phyloP scores from a whole-genome alignment of 305 asterid genomes.

The Fraxinus greggii region DNA sequence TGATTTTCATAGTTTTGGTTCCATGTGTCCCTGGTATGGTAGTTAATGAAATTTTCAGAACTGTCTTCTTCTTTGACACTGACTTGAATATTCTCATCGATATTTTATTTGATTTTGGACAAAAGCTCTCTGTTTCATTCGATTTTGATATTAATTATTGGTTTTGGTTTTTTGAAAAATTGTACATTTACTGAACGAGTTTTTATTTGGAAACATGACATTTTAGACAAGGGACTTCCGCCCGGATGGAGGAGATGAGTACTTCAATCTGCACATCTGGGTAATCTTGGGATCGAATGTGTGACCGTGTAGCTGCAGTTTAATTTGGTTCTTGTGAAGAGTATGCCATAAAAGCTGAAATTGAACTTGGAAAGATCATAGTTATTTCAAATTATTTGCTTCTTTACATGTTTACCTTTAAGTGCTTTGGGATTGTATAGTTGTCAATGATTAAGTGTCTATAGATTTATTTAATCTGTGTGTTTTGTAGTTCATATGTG shows the following conservation, averaged over 20 bases:
- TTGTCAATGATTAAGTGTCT: not conserved
- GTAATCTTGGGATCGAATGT: not conserved
- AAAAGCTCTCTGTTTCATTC: not conserved
- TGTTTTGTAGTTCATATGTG: not conserved
- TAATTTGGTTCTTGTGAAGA: not conserved
- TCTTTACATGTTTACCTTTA: not conserved
- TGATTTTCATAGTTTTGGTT: not conserved
- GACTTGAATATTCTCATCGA: no score
- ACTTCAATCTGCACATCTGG: not conserved
- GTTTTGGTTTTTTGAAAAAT: not conserved
- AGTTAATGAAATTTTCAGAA: not conserved
- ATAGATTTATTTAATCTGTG: not conserved
- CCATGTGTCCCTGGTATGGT: not conserved
- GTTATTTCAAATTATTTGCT: not conserved
- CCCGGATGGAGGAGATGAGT: not conserved
- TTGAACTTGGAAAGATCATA: not conserved
- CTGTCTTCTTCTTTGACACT: not conserved
- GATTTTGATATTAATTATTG: not conserved
- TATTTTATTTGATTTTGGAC: not conserved
- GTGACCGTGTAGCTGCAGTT: not conserved
- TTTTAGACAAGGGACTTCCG: not conserved
- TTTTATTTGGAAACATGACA: not conserved
- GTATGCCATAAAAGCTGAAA: not conserved
- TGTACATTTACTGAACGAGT: not conserved
- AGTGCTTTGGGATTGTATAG: conserved; percentile 1